Evolutionary conservation across 306 rosid species (phyloP).

Genomic region (Astragalus glycyphyllos): DNA sequence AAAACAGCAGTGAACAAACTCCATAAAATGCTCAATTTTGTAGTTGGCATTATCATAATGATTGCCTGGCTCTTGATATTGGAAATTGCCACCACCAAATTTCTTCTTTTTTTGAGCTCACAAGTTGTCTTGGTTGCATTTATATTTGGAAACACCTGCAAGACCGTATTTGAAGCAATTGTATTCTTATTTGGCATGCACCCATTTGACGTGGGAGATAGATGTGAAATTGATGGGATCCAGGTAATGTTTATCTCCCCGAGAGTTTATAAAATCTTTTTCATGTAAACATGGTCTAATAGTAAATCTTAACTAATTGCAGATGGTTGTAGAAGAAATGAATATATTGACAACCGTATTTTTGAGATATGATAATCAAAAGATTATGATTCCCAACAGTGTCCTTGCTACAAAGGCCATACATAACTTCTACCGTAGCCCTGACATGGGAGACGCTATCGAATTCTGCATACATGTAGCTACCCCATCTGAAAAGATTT

Average conservation of each 20-base stretch:
- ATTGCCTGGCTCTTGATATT: constrained; percentile 77
- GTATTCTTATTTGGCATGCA: constrained; percentile 88
- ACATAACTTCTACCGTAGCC: constrained; percentile 87
- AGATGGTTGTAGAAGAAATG: constrained; percentile 99
- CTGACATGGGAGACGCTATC: constrained; percentile 81
- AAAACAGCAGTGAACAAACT: constrained; percentile 95
- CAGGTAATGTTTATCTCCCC: constrained; percentile 61
- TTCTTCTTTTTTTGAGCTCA: constrained; percentile 75
- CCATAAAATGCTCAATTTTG: constrained; percentile 71
- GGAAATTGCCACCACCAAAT: constrained; percentile 75
- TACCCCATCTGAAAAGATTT: constrained; percentile 79
- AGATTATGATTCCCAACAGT: constrained; percentile 67
- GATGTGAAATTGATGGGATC: constrained; percentile 83
- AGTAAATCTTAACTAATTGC: constrained; percentile 38
- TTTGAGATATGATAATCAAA: constrained; percentile 72
- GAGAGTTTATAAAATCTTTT: background rate
- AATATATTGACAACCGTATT: constrained; percentile 93
- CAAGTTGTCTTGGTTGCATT: constrained; percentile 88
- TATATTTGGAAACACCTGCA: constrained; percentile 91
- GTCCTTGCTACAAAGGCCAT: constrained; percentile 76
- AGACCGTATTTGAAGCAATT: constrained; percentile 85
- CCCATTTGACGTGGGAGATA: constrained; percentile 94
- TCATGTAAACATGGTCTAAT: constrained; percentile 33
- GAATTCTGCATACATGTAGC: constrained; percentile 76
- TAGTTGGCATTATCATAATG: constrained; percentile 59